Evolutionary conservation across 345 rosid species (phyloP), one percentile per base, ranked within the genome.

Genomic region (Rhodamnia rubescens): DNA sequence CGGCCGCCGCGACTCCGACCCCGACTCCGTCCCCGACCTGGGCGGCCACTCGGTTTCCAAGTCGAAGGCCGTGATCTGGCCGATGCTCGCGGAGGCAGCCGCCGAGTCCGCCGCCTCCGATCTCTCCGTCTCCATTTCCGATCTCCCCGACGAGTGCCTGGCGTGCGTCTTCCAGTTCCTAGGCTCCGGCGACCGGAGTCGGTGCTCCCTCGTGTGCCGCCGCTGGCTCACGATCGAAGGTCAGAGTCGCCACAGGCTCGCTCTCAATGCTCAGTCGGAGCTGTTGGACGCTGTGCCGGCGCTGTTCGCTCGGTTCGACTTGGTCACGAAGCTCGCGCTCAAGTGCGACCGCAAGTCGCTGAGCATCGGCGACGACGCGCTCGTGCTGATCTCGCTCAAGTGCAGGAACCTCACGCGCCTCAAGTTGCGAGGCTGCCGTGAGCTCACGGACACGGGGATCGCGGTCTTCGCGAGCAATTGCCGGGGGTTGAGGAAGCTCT

Each of bases 251-350:
- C 92, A 94, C 87, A 92, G 97, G 54, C 93, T 96, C 42, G 92
- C 97, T 50, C 95, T 95, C 87, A 90, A 94, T 86, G 98, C 99
- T 13, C 89, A 87, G 44, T 87, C 93, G 82, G 98, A 93, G 92
- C 96, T 96, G 53, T 69, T 88, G 26, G 88, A 90, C 0, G 47
- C 85, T 81, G 87, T 95, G 49, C 90, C 92, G 53, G 84, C 90
- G 44, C 90, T 96, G 11, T 96, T 96, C 88, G 87, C 95, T 74
- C 93, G 99, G 74, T 96, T 95, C 90, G 96, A 96, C 82, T 86
- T 95, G 29, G 98, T 96, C 51, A 94, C 98, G 15, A 96, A 96
- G 87, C 98, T 96, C 7, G 95, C 95, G 8, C 90, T 96, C 84
- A 93, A 93, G 91, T 96, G 98, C 85, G 98, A 95, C 86, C 98